A percentile compares a stretch with the other conserved stretches of the same genome.
phyloP scores from a whole-genome alignment of 306 rosid genomes.

The Trifolium pratense region DNA sequence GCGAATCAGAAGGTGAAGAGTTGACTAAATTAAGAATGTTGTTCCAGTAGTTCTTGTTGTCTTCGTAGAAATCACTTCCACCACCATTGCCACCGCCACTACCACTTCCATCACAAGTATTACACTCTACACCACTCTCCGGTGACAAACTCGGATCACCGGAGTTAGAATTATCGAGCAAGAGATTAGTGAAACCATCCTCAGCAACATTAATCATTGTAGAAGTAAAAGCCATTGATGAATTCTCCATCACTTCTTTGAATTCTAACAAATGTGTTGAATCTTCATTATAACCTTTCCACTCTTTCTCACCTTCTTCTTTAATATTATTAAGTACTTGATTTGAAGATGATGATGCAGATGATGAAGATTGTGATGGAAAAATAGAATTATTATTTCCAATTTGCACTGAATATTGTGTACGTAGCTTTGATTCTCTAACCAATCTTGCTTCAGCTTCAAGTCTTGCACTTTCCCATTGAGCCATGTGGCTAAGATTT shows the following conservation, averaged over 20 bases:
- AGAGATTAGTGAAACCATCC: conserved; percentile 81
- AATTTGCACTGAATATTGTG: conserved; percentile 47
- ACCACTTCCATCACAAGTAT: conserved; percentile 40
- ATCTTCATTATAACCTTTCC: conserved; percentile 57
- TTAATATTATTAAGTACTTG: not conserved
- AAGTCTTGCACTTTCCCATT: conserved; percentile 98
- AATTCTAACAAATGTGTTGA: conserved; percentile 44
- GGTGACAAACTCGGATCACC: conserved; percentile 56
- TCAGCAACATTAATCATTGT: conserved; percentile 47
- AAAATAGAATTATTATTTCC: conserved; percentile 20
- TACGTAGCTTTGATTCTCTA: conserved; percentile 75
- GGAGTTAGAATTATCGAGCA: conserved; percentile 59
- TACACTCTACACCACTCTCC: conserved; percentile 57
- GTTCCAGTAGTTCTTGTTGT: conserved; percentile 82
- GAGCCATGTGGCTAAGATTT: conserved; percentile 93
- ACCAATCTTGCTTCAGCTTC: conserved; percentile 96
- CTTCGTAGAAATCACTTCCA: conserved; percentile 55
- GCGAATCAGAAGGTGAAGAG: conserved; percentile 77
- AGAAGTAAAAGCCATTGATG: conserved; percentile 46
- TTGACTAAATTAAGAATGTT: conserved; percentile 83
- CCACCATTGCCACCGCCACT: not conserved
- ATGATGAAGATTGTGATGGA: conserved; percentile 42
- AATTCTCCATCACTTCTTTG: conserved; percentile 53
- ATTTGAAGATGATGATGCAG: conserved; percentile 38
- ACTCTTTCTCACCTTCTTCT: conserved; percentile 56